phyloP scores from a whole-genome alignment of 108 stramenopile genomes.

The Skeletonema menzelii region DNA sequence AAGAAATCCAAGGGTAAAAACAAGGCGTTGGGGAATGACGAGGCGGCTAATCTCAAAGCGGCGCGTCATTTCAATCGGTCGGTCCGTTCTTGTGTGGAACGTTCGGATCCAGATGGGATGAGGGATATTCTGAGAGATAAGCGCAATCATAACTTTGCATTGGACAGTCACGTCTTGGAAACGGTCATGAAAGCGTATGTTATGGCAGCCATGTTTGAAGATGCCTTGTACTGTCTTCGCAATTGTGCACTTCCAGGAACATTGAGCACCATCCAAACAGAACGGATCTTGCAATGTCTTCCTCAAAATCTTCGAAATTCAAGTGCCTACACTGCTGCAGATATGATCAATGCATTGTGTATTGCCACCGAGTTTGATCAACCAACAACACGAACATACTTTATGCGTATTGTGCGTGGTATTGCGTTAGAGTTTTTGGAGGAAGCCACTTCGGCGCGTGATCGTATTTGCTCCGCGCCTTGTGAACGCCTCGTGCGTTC shows the following conservation, averaged over 20 bases:
- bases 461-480: constrained; percentile 89
- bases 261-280: constrained; percentile 63
- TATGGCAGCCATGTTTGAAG: constrained; percentile 92
- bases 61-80: constrained; percentile 77
- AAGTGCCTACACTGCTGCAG: constrained; percentile 83
- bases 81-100: constrained; percentile 76
- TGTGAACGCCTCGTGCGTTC: constrained; percentile 87
- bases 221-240: constrained; percentile 85
- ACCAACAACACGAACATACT: constrained; percentile 84
- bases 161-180: constrained; percentile 77
- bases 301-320: constrained; percentile 89
- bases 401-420: constrained; percentile 87
- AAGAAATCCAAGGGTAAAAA: constrained; percentile 61
- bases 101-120: constrained; percentile 76
- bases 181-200: constrained; percentile 90
- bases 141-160: constrained; percentile 75
- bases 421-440: constrained; percentile 90
- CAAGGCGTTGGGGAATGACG: constrained; percentile 64
- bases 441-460: constrained; percentile 88
- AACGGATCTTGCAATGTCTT: constrained; percentile 78
- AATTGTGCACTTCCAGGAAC: constrained; percentile 85
- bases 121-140: constrained; percentile 70
- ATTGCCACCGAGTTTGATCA: constrained; percentile 90
- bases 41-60: constrained; percentile 68
- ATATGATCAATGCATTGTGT: constrained; percentile 91